Evolutionary conservation across 164 flowering plant genomes (phyloP), one percentile per base, ranked within the genome.

Genomic region (Annona squamosa): DNA sequence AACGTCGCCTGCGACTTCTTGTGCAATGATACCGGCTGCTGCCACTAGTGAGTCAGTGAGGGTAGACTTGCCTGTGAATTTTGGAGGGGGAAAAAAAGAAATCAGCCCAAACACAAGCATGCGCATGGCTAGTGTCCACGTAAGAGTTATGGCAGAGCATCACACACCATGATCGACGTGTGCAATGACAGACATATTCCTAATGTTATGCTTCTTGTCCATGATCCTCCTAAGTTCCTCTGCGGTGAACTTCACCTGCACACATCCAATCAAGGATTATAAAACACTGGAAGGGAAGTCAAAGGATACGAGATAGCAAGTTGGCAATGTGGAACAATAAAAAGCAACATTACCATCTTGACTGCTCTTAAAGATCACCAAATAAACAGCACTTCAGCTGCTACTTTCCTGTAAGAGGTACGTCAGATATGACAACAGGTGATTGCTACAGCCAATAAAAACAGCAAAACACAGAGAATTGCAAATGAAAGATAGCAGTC

Each of bases 11-110:
- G 89, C 87, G 71, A 81, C 84, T 70, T 85, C 89, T 75, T 86
- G 89, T 1, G 87, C 89, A 75, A 86, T 86, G 77, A 86, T 86
- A 5, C 77, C 74, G n/a, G 79, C 79, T 0, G 79, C 76, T 41
- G 76, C 79, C 13, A 78, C 89, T 48, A 85, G 84, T 48, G 86
- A 83, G 64, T 86, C 89, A 5, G 89, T 86, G 41, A 85, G 89
- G 0, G 89, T 85, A n/a, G 89, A 85, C 63, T 84, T 84, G 62
- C 89, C 89, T 86, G 83, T 57, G 47, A 68, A 47, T 59, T 59
- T 1, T 4, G 63, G n/a, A 16, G n/a, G 13, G n/a, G 63, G 63
- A 59, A 18, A 5, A 12, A 52, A 5, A 12, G 12, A 5, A 12
- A 52, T 52, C 9, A 52, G 59, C 37, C n/a, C 63, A 13, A 5